Base-by-base conservation (phyloP, 139 green algal genomes). In the Picochlorum sp. region DNA sequence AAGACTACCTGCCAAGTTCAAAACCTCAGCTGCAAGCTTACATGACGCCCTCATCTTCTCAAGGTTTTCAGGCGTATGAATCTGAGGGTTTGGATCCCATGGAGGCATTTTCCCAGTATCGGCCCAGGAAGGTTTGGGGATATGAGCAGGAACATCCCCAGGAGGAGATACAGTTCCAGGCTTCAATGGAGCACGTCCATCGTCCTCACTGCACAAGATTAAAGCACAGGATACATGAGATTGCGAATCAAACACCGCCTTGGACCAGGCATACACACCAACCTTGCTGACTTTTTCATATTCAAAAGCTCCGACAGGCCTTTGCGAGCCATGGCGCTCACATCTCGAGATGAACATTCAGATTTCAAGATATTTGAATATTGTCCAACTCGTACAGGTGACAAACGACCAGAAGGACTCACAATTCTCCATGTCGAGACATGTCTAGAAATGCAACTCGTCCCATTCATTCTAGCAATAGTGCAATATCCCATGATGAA, bases 11-110 rank as follows among this genome's bases (percentile, higher is more conserved):
- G 90, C 91, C 60, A 81, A 73, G 20, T 85, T 60, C 21, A 92
- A 69, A 30, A 96, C 89, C 60, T 85, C 21, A 4, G 91, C 92
- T 5, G 92, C 92, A 26, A 98, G 81, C 52, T 80, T 86, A 34
- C 92, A 81, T 0, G 86, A 69, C 11, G 80, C 89, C 7, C 87
- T 72, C 92, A 98, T 98, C 51, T 80, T 83, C 31, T 76, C 38
- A 2, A 94, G 49, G 44, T 49, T 81, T 59, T 82, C 65, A 7
- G 73, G 68, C 10, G 16, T 62, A 51, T 95, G 87, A 2, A 91
- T 69, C 65, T 95, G 77, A 11, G 50, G 49, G 21, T 63, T 67
- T 3, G 68, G 50, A 34, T 77, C 60, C 68, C 84, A 86, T n/a
- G 65, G 52, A 1, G 87, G 83, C n/a, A 85, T 79, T 9, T 76